Evolutionary conservation across 2,329 filamentous ascomycete genomes (phyloP).

Genomic region (Paecilomyces variotii): DNA sequence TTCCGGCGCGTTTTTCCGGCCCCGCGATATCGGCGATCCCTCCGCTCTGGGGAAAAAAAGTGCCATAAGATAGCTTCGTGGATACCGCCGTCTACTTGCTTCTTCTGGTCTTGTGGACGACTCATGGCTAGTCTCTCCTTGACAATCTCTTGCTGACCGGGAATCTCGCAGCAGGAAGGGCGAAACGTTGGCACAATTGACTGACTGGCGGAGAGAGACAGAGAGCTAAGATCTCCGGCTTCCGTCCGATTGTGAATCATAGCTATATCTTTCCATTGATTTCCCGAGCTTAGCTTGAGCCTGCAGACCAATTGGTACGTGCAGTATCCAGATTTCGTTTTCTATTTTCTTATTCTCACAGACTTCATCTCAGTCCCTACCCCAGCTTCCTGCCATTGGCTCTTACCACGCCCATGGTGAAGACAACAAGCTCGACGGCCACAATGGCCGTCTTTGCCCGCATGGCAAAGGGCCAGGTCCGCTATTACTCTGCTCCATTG

Average conservation of each 20-base stretch:
- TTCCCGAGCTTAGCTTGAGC: background rate
- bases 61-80: background rate
- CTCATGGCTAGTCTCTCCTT: background rate
- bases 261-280: background rate
- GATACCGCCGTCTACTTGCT: background rate
- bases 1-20: slow-evolving; percentile 19
- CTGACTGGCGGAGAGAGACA: background rate
- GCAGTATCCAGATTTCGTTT: background rate
- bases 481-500: slow-evolving; percentile 38
- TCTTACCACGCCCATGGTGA: slow-evolving; percentile 3
- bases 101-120: background rate
- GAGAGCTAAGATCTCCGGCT: background rate
- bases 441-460: slow-evolving; percentile 27
- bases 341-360: background rate
- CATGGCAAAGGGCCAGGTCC: slow-evolving; percentile 31
- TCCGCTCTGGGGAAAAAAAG: background rate
- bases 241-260: background rate
- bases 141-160: background rate
- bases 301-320: background rate
- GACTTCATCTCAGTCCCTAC: background rate
- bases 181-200: background rate
- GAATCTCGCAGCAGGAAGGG: background rate
- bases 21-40: slow-evolving; percentile 20
- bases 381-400: background rate
- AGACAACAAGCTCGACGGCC: slow-evolving; percentile 17